Evolutionary conservation across 2,329 filamentous ascomycete species (phyloP).

Genomic region (Paraphoma chrysanthemicola): DNA sequence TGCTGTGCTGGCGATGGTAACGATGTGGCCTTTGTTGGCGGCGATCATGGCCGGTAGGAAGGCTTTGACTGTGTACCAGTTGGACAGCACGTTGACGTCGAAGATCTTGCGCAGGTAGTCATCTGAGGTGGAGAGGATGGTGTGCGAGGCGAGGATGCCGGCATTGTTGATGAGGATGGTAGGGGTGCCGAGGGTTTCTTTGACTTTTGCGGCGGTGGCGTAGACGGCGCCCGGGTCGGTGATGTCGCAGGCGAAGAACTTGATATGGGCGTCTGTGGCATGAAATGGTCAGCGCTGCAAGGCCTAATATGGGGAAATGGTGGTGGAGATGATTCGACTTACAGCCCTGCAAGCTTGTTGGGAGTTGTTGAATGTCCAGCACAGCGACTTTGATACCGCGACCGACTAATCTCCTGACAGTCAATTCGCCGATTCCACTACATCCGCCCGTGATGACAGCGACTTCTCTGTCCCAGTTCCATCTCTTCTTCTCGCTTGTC

Average conservation of each 20-base stretch:
- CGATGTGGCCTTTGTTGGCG: slow-evolving; percentile 58
- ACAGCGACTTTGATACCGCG: slow-evolving; percentile 41
- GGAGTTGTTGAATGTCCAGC: slow-evolving; percentile 41
- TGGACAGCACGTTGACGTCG: slow-evolving; percentile 46
- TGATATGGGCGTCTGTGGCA: slow-evolving; percentile 33
- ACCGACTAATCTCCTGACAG: slow-evolving; percentile 34
- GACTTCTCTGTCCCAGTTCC: slow-evolving; percentile 43
- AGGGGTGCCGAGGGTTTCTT: slow-evolving; percentile 30
- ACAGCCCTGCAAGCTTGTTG: slow-evolving; percentile 35
- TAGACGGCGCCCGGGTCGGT: slow-evolving; percentile 36
- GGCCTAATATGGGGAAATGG: not conserved
- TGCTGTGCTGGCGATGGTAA: slow-evolving; percentile 63
- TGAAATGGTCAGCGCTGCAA: not conserved
- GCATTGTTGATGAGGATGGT: slow-evolving; percentile 48
- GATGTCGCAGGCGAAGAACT: slow-evolving; percentile 44
- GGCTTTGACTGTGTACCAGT: slow-evolving; percentile 43
- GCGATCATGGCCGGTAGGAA: slow-evolving; percentile 47
- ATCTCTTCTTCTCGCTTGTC: slow-evolving; percentile 41
- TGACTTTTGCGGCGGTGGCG: slow-evolving; percentile 31
- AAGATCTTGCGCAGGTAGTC: slow-evolving; percentile 43
- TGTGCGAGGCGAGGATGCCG: slow-evolving; percentile 37
- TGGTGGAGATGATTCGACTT: slow-evolving; percentile 11
- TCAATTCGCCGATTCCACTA: slow-evolving; percentile 43
- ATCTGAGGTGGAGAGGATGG: slow-evolving; percentile 41
- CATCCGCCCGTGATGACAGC: slow-evolving; percentile 48